These are phyloP conservation scores for Babesia sp. DNA, from an alignment of 169 alveolate species.

Conservation along the genomic window DNA sequence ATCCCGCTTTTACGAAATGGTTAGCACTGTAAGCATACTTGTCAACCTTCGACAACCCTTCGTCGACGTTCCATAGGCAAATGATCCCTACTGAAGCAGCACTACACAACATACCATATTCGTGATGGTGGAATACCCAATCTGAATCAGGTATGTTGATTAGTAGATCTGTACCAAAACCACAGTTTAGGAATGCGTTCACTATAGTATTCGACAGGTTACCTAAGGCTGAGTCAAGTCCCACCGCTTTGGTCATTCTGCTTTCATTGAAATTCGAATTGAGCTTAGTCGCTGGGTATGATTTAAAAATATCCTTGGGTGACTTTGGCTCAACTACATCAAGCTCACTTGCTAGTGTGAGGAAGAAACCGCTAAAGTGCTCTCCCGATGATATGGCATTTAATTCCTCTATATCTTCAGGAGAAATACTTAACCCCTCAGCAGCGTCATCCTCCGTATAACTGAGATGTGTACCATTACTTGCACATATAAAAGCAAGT, in stretches of 20 bases:
- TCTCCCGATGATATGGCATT: constrained; percentile 85
- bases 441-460: constrained; percentile 58
- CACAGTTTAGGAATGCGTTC: constrained; percentile 98
- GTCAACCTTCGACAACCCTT: constrained; percentile 90
- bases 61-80: constrained; percentile 97
- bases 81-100: constrained; percentile 95
- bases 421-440: constrained; percentile 23
- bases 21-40: constrained; percentile 93
- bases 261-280: constrained; percentile 66
- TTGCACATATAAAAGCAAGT: constrained; percentile 41
- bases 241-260: constrained; percentile 77
- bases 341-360: constrained; percentile 88
- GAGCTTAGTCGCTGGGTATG: constrained; percentile 44
- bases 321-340: constrained; percentile 95
- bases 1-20: constrained; percentile 94
- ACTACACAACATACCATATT: constrained; percentile 92
- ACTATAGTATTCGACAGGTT: constrained; percentile 96
- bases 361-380: constrained; percentile 81
- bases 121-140: constrained; percentile 95
- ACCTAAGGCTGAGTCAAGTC: constrained; percentile 90
- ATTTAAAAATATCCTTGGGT: constrained; percentile 91
- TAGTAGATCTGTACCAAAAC: constrained; percentile 92
- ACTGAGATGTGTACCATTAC: constrained; percentile 48
- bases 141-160: constrained; percentile 83
- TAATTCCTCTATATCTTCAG: constrained; percentile 56